These are phyloP conservation scores for Raffaelea albimanens DNA, from an alignment of 2,329 filamentous ascomycete genomes.

Conservation along the genomic window DNA sequence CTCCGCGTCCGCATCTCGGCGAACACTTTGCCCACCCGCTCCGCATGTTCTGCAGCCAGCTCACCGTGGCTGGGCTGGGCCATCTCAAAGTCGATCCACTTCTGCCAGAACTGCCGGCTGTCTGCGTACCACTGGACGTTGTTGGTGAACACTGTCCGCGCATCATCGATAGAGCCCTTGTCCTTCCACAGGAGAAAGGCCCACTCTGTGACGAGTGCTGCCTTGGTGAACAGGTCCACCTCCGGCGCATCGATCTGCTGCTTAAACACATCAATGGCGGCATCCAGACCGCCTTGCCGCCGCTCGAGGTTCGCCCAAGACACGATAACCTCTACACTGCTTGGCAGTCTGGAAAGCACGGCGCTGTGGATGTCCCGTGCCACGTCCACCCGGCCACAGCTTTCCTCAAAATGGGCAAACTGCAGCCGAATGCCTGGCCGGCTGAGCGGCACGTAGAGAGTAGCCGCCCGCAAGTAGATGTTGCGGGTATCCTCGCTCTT, in stretches of 20 bases:
- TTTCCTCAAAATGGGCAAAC: slow-evolving; percentile 93
- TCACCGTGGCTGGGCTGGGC: slow-evolving; percentile 64
- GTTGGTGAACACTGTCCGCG: slow-evolving; percentile 71
- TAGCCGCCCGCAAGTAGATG: slow-evolving; percentile 82
- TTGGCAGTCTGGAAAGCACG: slow-evolving; percentile 66
- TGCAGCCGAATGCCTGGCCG: slow-evolving; percentile 75
- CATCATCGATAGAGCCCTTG: slow-evolving; percentile 71
- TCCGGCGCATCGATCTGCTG: slow-evolving; percentile 65
- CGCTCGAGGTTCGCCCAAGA: slow-evolving; percentile 81
- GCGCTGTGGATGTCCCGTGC: slow-evolving; percentile 78
- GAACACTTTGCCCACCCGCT: slow-evolving; percentile 73
- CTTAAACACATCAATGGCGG: slow-evolving; percentile 76
- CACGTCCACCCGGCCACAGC: slow-evolving; percentile 63
- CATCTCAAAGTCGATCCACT: slow-evolving; percentile 81
- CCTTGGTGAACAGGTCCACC: slow-evolving; percentile 71
- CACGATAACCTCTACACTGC: slow-evolving; percentile 77
- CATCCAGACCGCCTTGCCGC: slow-evolving; percentile 72
- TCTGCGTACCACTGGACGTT: slow-evolving; percentile 79
- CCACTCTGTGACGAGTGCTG: slow-evolving; percentile 81
- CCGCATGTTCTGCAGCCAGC: slow-evolving; percentile 54
- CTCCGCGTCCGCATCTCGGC: slow-evolving; percentile 66
- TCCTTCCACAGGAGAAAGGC: slow-evolving; percentile 79
- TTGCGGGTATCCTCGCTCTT: slow-evolving; percentile 87
- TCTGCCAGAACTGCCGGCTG: slow-evolving; percentile 82
- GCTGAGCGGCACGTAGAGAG: slow-evolving; percentile 78